These are phyloP conservation scores for Sphagnum magellanicum DNA, from an alignment of 228 moss, liverwort and hornwort species.

Conservation along the genomic window DNA sequence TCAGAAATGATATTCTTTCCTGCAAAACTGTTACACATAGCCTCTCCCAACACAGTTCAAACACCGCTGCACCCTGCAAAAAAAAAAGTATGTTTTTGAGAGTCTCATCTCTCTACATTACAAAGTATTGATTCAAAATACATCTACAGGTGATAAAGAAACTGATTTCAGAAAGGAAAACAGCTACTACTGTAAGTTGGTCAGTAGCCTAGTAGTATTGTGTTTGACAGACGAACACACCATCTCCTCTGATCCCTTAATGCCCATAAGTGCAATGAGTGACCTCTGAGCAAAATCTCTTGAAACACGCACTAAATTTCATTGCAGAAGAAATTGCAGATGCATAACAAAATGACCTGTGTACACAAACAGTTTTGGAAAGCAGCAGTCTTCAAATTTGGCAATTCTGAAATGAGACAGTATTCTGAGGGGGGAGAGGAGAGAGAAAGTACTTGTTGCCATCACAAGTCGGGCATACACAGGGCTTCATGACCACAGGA, in stretches of 20 bases:
- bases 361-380: too few relatives aligned
- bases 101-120: too few relatives aligned
- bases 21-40: slow-evolving; percentile 27
- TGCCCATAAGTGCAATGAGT: background rate
- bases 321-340: too few relatives aligned
- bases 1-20: too few relatives aligned
- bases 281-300: too few relatives aligned
- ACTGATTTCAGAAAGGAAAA: background rate
- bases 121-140: too few relatives aligned
- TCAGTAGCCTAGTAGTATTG: background rate
- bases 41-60: slow-evolving; percentile 84
- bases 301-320: too few relatives aligned
- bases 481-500: slow-evolving; percentile 70
- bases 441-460: slow-evolving; percentile 62
- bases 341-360: too few relatives aligned
- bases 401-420: too few relatives aligned
- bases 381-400: too few relatives aligned
- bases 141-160: too few relatives aligned
- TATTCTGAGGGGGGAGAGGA: background rate
- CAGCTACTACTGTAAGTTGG: background rate
- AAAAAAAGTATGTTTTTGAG: background rate
- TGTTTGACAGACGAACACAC: too few relatives aligned
- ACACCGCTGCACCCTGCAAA: slow-evolving; percentile 88
- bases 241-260: background rate
- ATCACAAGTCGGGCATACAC: slow-evolving; percentile 94